Evolutionary conservation across 331 rosid genomes (phyloP), one percentile per base, ranked within the genome.

Genomic region (Acacia pycnantha): DNA sequence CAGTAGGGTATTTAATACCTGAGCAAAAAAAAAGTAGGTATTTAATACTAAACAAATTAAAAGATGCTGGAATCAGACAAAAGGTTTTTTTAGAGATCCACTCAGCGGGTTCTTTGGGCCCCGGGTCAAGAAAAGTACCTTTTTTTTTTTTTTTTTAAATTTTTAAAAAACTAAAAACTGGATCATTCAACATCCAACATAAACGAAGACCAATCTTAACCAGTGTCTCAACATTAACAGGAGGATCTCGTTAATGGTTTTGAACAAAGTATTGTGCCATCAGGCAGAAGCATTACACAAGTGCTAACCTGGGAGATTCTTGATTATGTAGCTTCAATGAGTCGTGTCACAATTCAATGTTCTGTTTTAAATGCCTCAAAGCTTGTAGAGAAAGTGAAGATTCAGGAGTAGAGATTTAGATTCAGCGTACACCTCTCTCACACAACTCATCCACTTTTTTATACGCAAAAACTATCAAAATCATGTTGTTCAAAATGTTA

Each of bases 401-500:
- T 50, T 50, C 54, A 50, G 3, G 58, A 51, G 22, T 51, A 5
- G 18, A 18, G 22, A 18, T 16, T 16, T 51, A 16, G 9, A 51
- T 18, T 51, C 58, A 16, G 0, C 58, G 3, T 5, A 18, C n/a
- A 18, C 58, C 6, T 51, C n/a, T 51, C n/a, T 51, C n/a, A 5
- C n/a, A 16, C 58, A 51, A 51, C n/a, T 51, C 22, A 51, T 51
- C 56, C 58, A 16, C 41, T 1, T 37, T 37, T 6, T 1, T 37
- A 5, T 1, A 37, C 0, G 0, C 0, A 6, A 37, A 1, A 37
- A 6, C 1, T 37, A 37, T 4, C 4, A 33, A 33, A 33, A 33
- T 33, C 6, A 33, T 37, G 0, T 37, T 0, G 6, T 5, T 0
- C 1, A 35, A 35, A 35, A 6, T 6, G 1, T 6, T 37, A 37